Base-by-base conservation (phyloP, 495 filamentous ascomycete genomes). In the Eremomyces bilateralis region DNA sequence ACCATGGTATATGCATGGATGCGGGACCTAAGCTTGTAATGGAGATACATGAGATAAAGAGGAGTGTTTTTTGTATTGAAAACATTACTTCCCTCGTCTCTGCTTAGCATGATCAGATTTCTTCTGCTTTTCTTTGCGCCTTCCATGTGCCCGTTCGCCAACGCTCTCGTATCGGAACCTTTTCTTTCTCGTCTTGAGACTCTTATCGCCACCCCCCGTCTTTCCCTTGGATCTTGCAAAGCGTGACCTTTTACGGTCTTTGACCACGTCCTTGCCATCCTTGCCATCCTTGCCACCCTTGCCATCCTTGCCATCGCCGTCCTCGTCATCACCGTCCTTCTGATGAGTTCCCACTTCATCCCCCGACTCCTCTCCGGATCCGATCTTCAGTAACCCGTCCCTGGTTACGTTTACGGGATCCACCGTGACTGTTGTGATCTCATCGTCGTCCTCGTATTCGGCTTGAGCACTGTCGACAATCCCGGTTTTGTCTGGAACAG, bases 381-480 rank as follows among this genome's bases (percentile, higher is more conserved):
- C n/a, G n/a, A n/a, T n/a, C 44, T 68, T 65, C 34, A 68, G 53
- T 11, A 84, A 48, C 4, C 74, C 78, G 39, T 79, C 71, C 35
- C 68, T 71, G 2, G 78, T 71, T 4, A 85, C 59, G 45, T 75
- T 76, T 49, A 97, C 81, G n/a, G 76, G 75, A 51, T 93, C 82
- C 0, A 97, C 69, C 0, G 80, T 93, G 20, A 97, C 88, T 2
- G 78, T 90, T 13, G 85, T 92, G 48, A 79, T 90, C 52, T 76
- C 77, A 47, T 93, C 85, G 53, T 95, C 88, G 54, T 97, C 88
- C 39, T 93, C 67, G 56, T 92, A 97, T 54, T 93, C 83, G 35
- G 85, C 84, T 47, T 94, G 81, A 43, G n/a, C n/a, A n/a, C n/a
- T n/a, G n/a, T n/a, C n/a, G n/a, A n/a, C n/a, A n/a, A n/a, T n/a